phyloP scores from a whole-genome alignment of 2,329 filamentous ascomycete genomes.

The Penicillium vulpinum region DNA sequence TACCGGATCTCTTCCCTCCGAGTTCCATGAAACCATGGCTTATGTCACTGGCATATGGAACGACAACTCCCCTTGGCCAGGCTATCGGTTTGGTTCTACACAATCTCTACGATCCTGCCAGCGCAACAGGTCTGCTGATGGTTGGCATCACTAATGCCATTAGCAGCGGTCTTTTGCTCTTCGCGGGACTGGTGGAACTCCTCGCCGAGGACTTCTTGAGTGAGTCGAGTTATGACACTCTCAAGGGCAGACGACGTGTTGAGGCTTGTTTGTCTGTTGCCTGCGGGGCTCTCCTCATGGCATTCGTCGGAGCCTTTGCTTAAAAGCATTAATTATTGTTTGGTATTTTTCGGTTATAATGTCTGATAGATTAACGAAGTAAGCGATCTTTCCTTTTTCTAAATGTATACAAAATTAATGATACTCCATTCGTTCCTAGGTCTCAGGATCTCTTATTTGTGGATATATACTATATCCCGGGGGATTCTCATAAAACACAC shows the following conservation, averaged over 20 bases:
- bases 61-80: slow-evolving; percentile 78
- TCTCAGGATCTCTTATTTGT: neutral
- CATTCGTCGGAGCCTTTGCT: slow-evolving; percentile 67
- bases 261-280: slow-evolving; percentile 65
- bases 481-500: neutral
- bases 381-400: neutral
- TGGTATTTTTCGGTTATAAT: neutral
- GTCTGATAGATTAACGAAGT: slow-evolving; percentile 2
- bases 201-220: slow-evolving; percentile 80
- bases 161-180: slow-evolving; percentile 75
- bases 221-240: slow-evolving; percentile 61
- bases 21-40: slow-evolving; percentile 73
- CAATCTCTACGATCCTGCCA: slow-evolving; percentile 75
- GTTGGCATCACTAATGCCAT: slow-evolving; percentile 88
- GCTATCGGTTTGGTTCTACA: slow-evolving; percentile 78
- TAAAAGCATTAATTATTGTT: slow-evolving; percentile 23
- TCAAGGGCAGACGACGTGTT: slow-evolving; percentile 59
- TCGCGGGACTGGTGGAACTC: slow-evolving; percentile 80
- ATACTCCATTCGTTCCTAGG: neutral
- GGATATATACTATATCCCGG: neutral
- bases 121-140: slow-evolving; percentile 72
- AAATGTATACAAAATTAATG: neutral
- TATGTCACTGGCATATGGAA: slow-evolving; percentile 64
- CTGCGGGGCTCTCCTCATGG: slow-evolving; percentile 62
- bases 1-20: slow-evolving; percentile 63